These are phyloP conservation scores for Blakeslea trispora DNA, from an alignment of 371 early-diverging fungal species.

Conservation along the genomic window DNA sequence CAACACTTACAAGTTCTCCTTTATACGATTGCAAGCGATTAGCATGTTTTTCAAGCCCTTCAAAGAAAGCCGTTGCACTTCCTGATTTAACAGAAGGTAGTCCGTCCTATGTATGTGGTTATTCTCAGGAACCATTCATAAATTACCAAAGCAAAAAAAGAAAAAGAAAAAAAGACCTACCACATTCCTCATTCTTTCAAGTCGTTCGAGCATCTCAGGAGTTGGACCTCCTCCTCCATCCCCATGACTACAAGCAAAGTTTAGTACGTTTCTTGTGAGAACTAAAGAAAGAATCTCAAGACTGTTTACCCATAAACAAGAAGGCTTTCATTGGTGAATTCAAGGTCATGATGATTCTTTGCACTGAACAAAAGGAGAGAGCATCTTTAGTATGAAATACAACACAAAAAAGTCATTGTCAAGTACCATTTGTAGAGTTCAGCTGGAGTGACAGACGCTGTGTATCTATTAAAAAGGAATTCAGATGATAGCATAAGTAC, in stretches of 20 bases:
- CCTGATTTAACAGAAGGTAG: constrained; percentile 74
- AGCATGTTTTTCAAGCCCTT: constrained; percentile 66
- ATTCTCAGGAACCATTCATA: not conserved
- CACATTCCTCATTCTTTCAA: constrained; percentile 72
- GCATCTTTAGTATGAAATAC: too few relatives aligned
- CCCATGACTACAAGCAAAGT: constrained; percentile 62
- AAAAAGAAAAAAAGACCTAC: constrained; percentile 39
- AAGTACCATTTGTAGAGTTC: constrained; percentile 45
- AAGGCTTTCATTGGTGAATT: constrained; percentile 43
- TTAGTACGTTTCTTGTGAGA: not conserved
- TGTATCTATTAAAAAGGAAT: constrained; percentile 30
- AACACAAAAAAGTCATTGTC: too few relatives aligned
- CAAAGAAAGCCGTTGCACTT: constrained; percentile 80
- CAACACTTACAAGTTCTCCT: constrained; percentile 79
- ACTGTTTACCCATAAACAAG: constrained; percentile 44
- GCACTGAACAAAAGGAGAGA: constrained; percentile 20
- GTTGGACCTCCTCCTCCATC: constrained; percentile 98
- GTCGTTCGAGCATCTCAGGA: constrained; percentile 83
- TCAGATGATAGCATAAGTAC: not conserved
- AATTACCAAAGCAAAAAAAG: too few relatives aligned
- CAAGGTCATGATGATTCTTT: constrained; percentile 47
- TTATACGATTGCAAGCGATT: constrained; percentile 81
- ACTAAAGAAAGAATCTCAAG: not conserved
- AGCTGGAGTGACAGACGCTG: constrained; percentile 35
- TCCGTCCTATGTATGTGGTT: constrained; percentile 56